Conservation (phyloP, 768 basidiomycete species). For the Lactarius akahatsu region DNA sequence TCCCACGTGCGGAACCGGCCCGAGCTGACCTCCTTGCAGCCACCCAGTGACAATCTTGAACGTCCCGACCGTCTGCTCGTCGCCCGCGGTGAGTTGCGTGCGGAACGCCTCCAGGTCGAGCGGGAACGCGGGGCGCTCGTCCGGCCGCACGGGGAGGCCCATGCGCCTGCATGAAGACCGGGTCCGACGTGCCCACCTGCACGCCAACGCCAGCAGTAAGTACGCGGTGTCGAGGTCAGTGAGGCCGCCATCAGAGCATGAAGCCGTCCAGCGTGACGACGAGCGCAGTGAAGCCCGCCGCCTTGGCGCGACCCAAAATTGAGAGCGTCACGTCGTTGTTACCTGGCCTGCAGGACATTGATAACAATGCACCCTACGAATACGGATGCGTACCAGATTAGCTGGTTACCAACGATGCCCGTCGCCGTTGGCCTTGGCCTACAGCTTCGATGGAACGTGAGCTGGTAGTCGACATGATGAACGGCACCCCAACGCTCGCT, state of each 20-base stretch:
- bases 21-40: constrained; percentile 59
- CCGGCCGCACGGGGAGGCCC: constrained; percentile 45
- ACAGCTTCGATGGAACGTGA: constrained; percentile 73
- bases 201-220: constrained; percentile 60
- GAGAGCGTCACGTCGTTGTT: constrained; percentile 61
- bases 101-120: constrained; percentile 53
- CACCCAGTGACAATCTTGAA: constrained; percentile 59
- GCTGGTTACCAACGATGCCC: constrained; percentile 76
- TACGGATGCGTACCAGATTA: constrained; percentile 60
- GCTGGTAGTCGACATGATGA: constrained; percentile 74
- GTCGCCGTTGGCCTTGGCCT: constrained; percentile 69
- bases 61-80: constrained; percentile 42
- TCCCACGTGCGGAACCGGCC: constrained; percentile 69
- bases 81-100: too few species aligned
- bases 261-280: constrained; percentile 81
- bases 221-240: constrained; percentile 65
- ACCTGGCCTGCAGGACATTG: constrained; percentile 49
- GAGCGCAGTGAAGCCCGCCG: constrained; percentile 63
- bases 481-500: constrained; percentile 58
- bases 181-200: constrained; percentile 71
- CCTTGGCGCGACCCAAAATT: constrained; percentile 63
- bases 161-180: constrained; percentile 68
- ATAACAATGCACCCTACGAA: background rate
- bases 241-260: constrained; percentile 71
- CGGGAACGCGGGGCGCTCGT: constrained; percentile 52